Evolutionary conservation across 2,329 filamentous ascomycete species (phyloP), one percentile per base, ranked within the genome.

Genomic region (Fusarium keratoplasticum): DNA sequence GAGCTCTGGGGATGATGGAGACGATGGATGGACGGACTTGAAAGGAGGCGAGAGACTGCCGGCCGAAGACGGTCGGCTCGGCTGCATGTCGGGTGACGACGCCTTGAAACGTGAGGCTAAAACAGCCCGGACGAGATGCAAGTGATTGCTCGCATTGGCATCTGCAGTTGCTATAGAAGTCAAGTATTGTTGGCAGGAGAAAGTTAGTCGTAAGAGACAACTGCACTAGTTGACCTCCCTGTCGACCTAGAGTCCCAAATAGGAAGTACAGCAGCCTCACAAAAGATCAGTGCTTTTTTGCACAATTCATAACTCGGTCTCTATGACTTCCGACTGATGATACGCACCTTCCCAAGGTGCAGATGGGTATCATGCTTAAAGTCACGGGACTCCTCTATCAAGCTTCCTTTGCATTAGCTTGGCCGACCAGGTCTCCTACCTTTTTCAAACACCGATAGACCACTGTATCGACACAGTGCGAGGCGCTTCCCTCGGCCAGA

Each of bases 391-490:
- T 20, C 50, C 50, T 33, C n/a, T 33, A 31, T 33, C 27, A 54
- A 54, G 50, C 50, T 54, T 29, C 50, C 18, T 33, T 20, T 54
- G 50, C 50, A 54, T 54, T 54, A 54, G 50, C 27, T 29, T 54
- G 50, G n/a, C 27, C 10, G 18, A 20, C 50, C 50, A 33, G 47
- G 47, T 52, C 27, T 54, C 29, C 20, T 57, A 57, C 58, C 42
- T 35, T 20, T 36, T 52, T 16, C 61, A 63, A 63, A 55, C 22
- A 63, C 35, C 36, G 61, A 63, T 42, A 63, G 33, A 11, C 33
- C 61, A 31, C 31, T 27, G 57, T 60, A 70, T 52, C 64, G 20
- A 29, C 47, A 71, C 70, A 72, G 67, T 72, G 67, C 68, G 64
- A 65, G 62, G 62, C 70, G 42, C 61, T 66, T 70, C 47, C 64